Percentiles rank a stretch among this genome's conserved stretches.
Evolutionary conservation across 1,284 basidiomycete species (phyloP).

Genomic region (Baeospora myosura): DNA sequence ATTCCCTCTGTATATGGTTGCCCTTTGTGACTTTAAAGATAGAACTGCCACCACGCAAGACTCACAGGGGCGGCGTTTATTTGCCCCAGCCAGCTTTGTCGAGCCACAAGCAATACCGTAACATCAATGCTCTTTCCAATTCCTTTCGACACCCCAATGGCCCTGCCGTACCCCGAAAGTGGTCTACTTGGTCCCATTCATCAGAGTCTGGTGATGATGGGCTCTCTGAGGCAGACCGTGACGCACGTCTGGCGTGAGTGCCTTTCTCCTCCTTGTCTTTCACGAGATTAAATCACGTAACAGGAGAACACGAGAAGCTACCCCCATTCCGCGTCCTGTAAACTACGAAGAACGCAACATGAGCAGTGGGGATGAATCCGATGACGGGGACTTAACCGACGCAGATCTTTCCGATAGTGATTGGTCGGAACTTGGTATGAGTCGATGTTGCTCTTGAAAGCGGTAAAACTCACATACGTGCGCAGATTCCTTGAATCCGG

Average conservation of each 20-base stretch:
- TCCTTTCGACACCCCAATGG: background rate
- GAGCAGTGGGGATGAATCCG: constrained; percentile 70
- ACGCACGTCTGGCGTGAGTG: constrained; percentile 59
- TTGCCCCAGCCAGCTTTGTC: constrained; percentile 39
- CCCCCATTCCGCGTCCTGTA: constrained; percentile 17
- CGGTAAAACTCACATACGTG: constrained; percentile 1
- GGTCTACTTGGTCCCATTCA: constrained; percentile 25
- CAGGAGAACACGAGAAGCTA: background rate
- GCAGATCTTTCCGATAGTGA: constrained; percentile 46
- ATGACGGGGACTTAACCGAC: constrained; percentile 60
- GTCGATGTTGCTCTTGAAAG: constrained; percentile 1
- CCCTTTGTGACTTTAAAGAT: background rate
- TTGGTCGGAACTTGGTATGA: constrained; percentile 37
- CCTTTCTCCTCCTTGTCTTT: background rate
- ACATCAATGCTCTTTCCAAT: background rate
- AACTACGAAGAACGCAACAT: constrained; percentile 44
- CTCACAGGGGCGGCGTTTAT: constrained; percentile 44
- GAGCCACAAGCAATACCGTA: constrained; percentile 6
- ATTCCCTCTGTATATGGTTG: background rate
- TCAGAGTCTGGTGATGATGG: constrained; percentile 64
- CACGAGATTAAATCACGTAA: background rate
- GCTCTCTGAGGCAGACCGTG: constrained; percentile 55
- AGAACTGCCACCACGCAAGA: background rate
- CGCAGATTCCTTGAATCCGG: background rate
- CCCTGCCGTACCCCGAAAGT: constrained; percentile 2